Conservation (phyloP, 2,329 filamentous ascomycete species). For the Colletotrichum sp. region DNA sequence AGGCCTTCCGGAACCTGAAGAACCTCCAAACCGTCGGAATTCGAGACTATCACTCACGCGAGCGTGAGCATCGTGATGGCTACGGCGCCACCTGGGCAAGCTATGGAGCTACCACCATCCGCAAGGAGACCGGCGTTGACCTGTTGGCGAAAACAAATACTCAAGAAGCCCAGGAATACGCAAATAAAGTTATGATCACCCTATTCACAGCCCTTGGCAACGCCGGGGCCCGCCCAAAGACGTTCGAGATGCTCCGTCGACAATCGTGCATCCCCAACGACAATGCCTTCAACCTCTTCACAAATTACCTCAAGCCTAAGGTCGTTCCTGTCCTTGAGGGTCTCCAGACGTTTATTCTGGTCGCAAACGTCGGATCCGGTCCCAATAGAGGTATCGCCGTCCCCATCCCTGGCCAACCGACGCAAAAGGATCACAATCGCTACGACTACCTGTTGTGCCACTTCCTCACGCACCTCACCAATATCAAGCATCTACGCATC, state of each 20-base stretch:
- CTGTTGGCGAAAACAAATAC: neutral
- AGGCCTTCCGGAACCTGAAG: conserved; percentile 59
- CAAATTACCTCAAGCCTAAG: conserved; percentile 37
- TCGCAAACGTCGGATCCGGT: conserved; percentile 12
- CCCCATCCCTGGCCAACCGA: neutral
- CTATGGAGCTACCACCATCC: conserved; percentile 53
- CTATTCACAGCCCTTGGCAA: conserved; percentile 47
- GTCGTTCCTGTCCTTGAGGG: conserved; percentile 45
- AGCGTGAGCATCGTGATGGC: conserved; percentile 53
- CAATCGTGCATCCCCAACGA: conserved; percentile 36
- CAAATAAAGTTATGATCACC: conserved; percentile 40
- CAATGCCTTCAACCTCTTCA: conserved; percentile 49
- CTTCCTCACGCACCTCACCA: conserved; percentile 44
- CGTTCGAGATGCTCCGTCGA: conserved; percentile 54
- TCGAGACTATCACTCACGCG: conserved; percentile 59
- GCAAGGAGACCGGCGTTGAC: conserved; percentile 35
- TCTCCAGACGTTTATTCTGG: conserved; percentile 52
- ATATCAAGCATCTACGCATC: conserved; percentile 57
- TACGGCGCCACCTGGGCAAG: conserved; percentile 51
- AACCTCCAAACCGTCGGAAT: conserved; percentile 63
- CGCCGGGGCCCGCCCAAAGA: conserved; percentile 38
- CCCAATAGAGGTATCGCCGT: neutral
- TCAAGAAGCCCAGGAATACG: conserved; percentile 22
- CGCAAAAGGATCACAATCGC: neutral
- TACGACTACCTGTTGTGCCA: conserved; percentile 27